Evolutionary conservation across 164 flowering plant genomes (phyloP).

Genomic region (Tetracentron sinense): DNA sequence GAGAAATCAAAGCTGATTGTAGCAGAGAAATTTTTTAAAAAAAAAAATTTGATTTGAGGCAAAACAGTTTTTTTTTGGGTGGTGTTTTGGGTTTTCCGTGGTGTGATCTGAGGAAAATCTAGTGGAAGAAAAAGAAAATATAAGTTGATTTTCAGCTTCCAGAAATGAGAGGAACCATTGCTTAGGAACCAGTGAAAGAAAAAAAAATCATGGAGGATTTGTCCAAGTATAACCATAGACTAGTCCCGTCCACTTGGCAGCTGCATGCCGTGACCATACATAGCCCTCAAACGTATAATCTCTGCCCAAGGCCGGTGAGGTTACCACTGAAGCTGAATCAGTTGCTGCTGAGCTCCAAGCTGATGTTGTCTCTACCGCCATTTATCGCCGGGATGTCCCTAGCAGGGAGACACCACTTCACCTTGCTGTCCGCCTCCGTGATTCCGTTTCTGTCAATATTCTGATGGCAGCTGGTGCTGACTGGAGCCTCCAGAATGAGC

Average conservation of each 20-base stretch:
- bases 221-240: slow-evolving; percentile 69
- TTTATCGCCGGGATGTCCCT: slow-evolving; percentile 93
- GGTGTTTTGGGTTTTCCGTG: background rate
- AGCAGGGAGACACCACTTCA: slow-evolving; percentile 97
- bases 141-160: background rate
- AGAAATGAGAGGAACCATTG: slow-evolving; percentile 9
- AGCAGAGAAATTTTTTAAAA: background rate
- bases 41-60: background rate
- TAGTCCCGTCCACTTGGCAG: slow-evolving; percentile 82
- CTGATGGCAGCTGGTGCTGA: slow-evolving; percentile 96
- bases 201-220: slow-evolving; percentile 66
- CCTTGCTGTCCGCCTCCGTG: slow-evolving; percentile 80
- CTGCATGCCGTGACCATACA: slow-evolving; percentile 61
- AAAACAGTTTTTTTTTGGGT: background rate
- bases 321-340: slow-evolving; percentile 70
- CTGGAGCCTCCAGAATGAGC: slow-evolving; percentile 97
- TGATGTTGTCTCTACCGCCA: slow-evolving; percentile 68
- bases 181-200: slow-evolving; percentile 10
- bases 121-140: background rate
- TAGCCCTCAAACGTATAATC: slow-evolving; percentile 53
- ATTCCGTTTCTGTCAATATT: slow-evolving; percentile 73
- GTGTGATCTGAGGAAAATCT: slow-evolving; percentile 7
- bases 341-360: slow-evolving; percentile 73
- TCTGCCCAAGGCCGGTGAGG: slow-evolving; percentile 74
- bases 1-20: background rate